Percentiles rank a stretch among this genome's conserved stretches.
Evolutionary conservation across 306 rosid species (phyloP).

Genomic region (Pachyrhizus erosus): DNA sequence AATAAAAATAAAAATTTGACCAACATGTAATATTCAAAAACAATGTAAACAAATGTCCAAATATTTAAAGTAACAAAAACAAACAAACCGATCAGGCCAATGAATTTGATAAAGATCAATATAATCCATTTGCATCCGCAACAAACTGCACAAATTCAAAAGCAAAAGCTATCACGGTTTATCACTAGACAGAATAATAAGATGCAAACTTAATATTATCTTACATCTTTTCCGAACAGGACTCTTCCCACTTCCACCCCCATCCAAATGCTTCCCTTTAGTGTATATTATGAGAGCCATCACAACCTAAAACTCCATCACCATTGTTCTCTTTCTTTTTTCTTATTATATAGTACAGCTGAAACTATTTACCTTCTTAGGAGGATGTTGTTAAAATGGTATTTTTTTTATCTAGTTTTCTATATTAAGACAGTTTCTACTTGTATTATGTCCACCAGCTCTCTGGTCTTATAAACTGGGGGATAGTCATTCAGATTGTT

Average conservation of each 20-base stretch:
- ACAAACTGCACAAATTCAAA: constrained; percentile 66
- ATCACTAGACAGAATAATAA: background rate
- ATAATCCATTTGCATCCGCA: constrained; percentile 75
- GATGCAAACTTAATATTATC: constrained; percentile 1
- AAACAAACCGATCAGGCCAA: constrained; percentile 99
- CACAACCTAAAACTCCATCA: constrained; percentile 24
- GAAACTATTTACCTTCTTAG: background rate
- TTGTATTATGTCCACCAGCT: background rate
- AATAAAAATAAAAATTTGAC: background rate
- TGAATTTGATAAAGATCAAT: constrained; percentile 94
- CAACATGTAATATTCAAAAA: background rate
- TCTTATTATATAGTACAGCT: background rate
- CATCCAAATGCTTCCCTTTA: too few relatives aligned
- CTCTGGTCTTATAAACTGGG: background rate
- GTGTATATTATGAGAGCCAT: constrained; percentile 3
- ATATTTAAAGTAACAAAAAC: constrained; percentile 39
- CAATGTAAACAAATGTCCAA: constrained; percentile 15
- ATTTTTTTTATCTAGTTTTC: too few relatives aligned
- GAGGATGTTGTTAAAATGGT: too few relatives aligned
- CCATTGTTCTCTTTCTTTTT: background rate
- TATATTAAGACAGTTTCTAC: background rate
- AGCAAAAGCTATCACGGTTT: constrained; percentile 34
- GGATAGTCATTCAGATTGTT: background rate
- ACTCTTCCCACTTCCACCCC: background rate
- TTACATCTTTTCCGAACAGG: constrained; percentile 4